These are phyloP conservation scores for Diplosphaera chodatii DNA, from an alignment of 139 green algal genomes.

Conservation along the genomic window DNA sequence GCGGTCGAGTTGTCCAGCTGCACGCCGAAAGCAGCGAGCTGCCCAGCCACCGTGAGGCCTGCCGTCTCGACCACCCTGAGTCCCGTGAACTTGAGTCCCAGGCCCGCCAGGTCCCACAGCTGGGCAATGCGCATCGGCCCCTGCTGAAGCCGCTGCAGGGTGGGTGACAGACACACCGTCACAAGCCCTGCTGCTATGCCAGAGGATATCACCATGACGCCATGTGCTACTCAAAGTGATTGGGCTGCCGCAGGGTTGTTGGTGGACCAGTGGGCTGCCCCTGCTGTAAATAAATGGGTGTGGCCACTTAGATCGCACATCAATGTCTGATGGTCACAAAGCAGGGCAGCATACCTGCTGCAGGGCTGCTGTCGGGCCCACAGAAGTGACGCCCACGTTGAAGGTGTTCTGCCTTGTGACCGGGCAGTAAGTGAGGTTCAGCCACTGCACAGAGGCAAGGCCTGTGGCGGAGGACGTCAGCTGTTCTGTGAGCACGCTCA, in stretches of 20 bases:
- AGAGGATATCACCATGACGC: too few species aligned
- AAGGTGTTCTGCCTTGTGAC: not conserved
- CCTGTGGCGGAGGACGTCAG: not conserved
- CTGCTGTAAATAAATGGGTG: too few species aligned
- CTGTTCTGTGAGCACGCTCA: not conserved
- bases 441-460: not conserved
- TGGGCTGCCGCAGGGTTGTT: too few species aligned
- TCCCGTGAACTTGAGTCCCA: not conserved
- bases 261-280: too few species aligned
- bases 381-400: not conserved
- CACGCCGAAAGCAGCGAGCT: not conserved
- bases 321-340: too few species aligned
- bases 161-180: too few species aligned
- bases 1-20: too few species aligned
- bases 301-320: too few species aligned
- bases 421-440: not conserved
- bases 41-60: not conserved
- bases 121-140: not conserved
- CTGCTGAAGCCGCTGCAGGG: not conserved
- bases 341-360: not conserved
- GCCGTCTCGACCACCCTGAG: not conserved
- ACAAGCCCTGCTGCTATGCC: too few species aligned
- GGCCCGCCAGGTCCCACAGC: not conserved
- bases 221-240: too few species aligned
- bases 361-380: not conserved